These are phyloP conservation scores for Lagerstroemia speciosa DNA, from an alignment of 345 rosid genomes.

Conservation along the genomic window DNA sequence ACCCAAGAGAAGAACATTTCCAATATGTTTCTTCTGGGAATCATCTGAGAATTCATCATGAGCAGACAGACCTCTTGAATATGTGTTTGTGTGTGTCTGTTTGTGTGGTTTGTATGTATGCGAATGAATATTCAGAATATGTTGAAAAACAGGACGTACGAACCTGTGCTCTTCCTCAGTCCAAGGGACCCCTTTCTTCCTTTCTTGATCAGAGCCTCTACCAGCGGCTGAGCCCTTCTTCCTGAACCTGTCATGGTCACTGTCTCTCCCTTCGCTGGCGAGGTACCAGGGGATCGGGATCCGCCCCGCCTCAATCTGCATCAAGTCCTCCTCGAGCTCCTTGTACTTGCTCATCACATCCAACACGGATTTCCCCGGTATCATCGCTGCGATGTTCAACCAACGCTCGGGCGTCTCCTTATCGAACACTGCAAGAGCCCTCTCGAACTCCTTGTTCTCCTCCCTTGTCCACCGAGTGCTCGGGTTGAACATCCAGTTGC, in stretches of 20 bases:
- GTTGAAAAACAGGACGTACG: neutral
- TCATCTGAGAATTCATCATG: neutral
- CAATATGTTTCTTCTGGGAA: neutral
- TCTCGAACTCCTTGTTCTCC: constrained; percentile 75
- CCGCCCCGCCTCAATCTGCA: constrained; percentile 64
- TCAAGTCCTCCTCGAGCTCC: constrained; percentile 61
- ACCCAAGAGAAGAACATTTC: neutral
- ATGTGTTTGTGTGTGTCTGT: no score
- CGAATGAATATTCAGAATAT: no score
- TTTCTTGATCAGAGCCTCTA: constrained; percentile 52
- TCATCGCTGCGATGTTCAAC: constrained; percentile 56
- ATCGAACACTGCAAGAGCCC: constrained; percentile 58
- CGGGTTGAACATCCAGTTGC: constrained; percentile 17
- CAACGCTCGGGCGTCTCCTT: constrained; percentile 67
- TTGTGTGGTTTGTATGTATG: no score
- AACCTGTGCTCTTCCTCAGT: constrained; percentile 97
- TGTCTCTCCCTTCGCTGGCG: constrained; percentile 14
- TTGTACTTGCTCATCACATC: constrained; percentile 65
- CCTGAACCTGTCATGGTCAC: constrained; percentile 35
- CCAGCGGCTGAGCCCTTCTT: constrained; percentile 39
- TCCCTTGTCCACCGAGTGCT: constrained; percentile 56
- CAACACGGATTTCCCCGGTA: constrained; percentile 58
- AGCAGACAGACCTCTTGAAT: neutral
- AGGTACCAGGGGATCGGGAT: constrained; percentile 71
- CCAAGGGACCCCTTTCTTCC: constrained; percentile 97